Conservation (phyloP, 345 rosid genomes). For the Salix dunnii region DNA sequence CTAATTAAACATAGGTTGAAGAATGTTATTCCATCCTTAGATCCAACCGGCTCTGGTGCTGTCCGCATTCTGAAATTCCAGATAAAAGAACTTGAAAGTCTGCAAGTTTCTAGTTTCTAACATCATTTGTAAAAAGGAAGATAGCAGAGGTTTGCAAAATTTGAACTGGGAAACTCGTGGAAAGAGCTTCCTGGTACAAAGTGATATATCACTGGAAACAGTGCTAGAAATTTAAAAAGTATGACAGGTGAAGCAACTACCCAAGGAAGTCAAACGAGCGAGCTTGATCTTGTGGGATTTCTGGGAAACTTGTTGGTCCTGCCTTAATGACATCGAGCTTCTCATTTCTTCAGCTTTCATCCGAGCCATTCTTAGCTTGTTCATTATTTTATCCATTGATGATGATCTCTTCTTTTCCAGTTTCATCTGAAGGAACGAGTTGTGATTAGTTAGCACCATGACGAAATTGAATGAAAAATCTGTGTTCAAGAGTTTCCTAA, state of each 20-base stretch:
- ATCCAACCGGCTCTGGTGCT: too few species aligned
- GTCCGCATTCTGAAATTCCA: too few species aligned
- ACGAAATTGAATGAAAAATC: background rate
- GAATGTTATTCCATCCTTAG: too few species aligned
- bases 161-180: background rate
- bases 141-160: background rate
- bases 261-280: constrained; percentile 31
- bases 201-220: background rate
- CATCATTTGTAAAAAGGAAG: too few species aligned
- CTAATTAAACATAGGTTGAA: background rate
- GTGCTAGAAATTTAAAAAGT: constrained; percentile 15
- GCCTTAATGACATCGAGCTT: constrained; percentile 38
- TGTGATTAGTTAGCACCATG: background rate
- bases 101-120: background rate
- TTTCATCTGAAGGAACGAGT: constrained; percentile 51
- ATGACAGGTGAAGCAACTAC: constrained; percentile 54
- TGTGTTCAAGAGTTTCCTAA: background rate
- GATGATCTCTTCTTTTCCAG: constrained; percentile 85
- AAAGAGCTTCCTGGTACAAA: background rate
- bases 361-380: constrained; percentile 61
- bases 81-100: background rate
- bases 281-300: constrained; percentile 32
- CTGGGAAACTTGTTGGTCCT: constrained; percentile 32
- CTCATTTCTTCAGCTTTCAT: constrained; percentile 76
- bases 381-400: constrained; percentile 77